Evolutionary conservation across 768 basidiomycete species (phyloP).

Genomic region (Dioszegia aurantiaca): DNA sequence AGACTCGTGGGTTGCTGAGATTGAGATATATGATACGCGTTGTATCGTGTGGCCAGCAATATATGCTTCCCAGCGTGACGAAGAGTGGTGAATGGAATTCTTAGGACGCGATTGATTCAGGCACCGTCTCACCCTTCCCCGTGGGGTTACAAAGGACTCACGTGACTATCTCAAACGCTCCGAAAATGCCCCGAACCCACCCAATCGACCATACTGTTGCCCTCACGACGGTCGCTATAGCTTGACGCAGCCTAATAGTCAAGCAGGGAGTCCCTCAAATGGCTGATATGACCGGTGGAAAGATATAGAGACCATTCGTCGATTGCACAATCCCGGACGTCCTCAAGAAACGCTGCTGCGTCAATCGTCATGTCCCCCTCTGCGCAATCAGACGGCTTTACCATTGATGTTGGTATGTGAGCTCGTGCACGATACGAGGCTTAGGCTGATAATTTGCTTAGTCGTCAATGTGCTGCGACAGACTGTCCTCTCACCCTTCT

Average conservation of each 20-base stretch:
- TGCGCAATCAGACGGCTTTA: background rate
- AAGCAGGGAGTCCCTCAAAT: background rate
- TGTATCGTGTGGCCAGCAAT: no score
- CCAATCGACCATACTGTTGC: no score
- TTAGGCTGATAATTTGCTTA: conserved; percentile 48
- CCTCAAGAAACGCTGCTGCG: no score
- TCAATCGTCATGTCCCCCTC: background rate
- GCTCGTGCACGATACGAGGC: background rate
- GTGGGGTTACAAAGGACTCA: background rate
- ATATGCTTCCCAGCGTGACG: no score
- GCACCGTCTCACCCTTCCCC: background rate
- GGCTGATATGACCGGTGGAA: no score
- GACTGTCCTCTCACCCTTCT: conserved; percentile 83
- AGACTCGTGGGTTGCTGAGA: no score
- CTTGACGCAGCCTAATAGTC: no score
- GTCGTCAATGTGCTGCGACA: conserved; percentile 72
- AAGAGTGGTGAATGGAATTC: no score
- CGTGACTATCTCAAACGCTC: background rate
- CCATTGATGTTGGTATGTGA: conserved; percentile 2
- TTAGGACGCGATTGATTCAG: background rate
- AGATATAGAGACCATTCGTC: no score
- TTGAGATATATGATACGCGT: no score
- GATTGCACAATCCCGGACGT: no score
- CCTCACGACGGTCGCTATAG: background rate
- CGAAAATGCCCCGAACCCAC: no score